These are phyloP conservation scores for Pythium plurisporium DNA, from an alignment of 352 stramenopile genomes.

Conservation along the genomic window DNA sequence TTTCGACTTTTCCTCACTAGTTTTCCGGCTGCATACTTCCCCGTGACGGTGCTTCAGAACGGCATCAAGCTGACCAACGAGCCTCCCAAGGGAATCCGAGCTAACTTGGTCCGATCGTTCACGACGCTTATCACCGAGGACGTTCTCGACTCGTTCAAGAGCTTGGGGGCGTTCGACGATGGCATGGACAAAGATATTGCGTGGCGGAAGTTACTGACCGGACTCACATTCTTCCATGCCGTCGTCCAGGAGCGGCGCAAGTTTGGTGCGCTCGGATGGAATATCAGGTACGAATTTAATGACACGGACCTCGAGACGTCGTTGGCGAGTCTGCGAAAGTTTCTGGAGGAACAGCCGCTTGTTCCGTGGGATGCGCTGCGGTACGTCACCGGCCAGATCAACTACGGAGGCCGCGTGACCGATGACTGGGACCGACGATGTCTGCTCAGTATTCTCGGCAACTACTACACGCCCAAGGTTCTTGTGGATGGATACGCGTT, in stretches of 20 bases:
- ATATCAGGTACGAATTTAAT: conserved; percentile 96
- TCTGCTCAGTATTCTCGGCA: conserved; percentile 90
- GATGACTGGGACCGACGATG: conserved; percentile 94
- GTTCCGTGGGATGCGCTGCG: conserved; percentile 92
- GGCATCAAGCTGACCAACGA: conserved; percentile 93
- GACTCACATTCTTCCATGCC: conserved; percentile 92
- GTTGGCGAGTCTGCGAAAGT: conserved; percentile 86
- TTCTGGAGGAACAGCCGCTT: conserved; percentile 87
- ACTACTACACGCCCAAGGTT: conserved; percentile 87
- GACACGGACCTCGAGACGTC: conserved; percentile 94
- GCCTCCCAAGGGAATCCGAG: conserved; percentile 87
- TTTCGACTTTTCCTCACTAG: conserved; percentile 93
- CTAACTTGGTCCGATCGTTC: conserved; percentile 88
- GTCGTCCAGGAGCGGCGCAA: conserved; percentile 93
- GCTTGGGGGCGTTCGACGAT: conserved; percentile 54
- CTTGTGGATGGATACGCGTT: conserved; percentile 81
- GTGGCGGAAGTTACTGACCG: conserved; percentile 90
- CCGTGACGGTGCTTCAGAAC: conserved; percentile 90
- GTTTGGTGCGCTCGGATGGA: conserved; percentile 93
- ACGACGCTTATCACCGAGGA: conserved; percentile 83
- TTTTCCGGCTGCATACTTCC: conserved; percentile 90
- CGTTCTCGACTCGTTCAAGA: conserved; percentile 51
- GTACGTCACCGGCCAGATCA: conserved; percentile 94
- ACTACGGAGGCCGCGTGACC: conserved; percentile 94
- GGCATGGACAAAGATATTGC: conserved; percentile 50